These are phyloP conservation scores for Sanghuangporus weigelae DNA, from an alignment of 1,284 basidiomycete genomes.

Conservation along the genomic window DNA sequence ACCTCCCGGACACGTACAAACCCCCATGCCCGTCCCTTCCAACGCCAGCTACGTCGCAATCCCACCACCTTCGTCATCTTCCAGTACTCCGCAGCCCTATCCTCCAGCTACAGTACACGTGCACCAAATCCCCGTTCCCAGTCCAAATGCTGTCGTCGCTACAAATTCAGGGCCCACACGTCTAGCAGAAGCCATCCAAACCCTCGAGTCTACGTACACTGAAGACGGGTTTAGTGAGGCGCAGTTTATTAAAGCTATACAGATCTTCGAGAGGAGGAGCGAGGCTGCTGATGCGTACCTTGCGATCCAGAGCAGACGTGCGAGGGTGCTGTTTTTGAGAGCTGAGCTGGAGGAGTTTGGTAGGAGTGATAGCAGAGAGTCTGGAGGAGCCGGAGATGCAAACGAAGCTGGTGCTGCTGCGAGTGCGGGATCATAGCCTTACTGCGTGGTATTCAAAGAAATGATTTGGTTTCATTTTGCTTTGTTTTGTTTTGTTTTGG, in stretches of 20 bases:
- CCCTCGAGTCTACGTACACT: not conserved
- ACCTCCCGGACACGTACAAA: too few relatives aligned
- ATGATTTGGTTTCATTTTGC: not conserved
- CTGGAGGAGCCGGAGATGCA: too few relatives aligned
- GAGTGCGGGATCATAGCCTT: too few relatives aligned
- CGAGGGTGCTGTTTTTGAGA: not conserved
- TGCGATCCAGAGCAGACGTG: slow-evolving; percentile 4
- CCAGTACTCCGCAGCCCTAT: not conserved
- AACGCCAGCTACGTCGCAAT: not conserved
- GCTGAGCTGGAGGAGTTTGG: slow-evolving; percentile 9
- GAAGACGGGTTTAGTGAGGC: slow-evolving; percentile 2
- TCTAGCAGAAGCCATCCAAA: slow-evolving; percentile 5
- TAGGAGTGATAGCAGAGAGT: too few relatives aligned
- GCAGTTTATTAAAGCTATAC: slow-evolving; percentile 10
- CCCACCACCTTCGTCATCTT: too few relatives aligned
- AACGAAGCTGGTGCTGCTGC: too few relatives aligned
- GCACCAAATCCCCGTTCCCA: not conserved
- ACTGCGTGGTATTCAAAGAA: too few relatives aligned
- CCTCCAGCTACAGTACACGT: not conserved
- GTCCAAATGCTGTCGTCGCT: not conserved
- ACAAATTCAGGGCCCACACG: not conserved
- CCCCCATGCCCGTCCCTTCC: not conserved
- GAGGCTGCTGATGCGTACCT: slow-evolving; percentile 11
- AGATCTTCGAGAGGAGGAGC: slow-evolving; percentile 5
- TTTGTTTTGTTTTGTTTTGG: not conserved